Conservation (phyloP, 352 stramenopile species). For the Pythium brassicae region DNA sequence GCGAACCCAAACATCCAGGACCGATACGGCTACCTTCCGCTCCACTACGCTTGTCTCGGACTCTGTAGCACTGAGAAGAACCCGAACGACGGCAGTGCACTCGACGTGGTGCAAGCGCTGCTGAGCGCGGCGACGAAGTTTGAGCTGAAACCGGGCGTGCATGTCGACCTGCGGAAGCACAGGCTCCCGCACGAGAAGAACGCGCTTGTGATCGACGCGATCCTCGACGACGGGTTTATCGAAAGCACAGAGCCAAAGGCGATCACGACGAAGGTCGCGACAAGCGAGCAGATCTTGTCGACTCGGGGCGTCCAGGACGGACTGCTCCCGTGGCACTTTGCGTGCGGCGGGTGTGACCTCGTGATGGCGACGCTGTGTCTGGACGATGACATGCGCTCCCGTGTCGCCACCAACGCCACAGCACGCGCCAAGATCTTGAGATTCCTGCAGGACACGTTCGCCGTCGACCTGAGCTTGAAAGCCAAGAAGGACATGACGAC, state of each 20-base stretch:
- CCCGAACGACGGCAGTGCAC: neutral
- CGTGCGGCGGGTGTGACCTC: slow-evolving; percentile 48
- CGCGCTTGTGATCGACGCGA: slow-evolving; percentile 45
- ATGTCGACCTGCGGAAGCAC: slow-evolving; percentile 54
- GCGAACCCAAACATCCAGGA: slow-evolving; percentile 63
- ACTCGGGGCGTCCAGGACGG: slow-evolving; percentile 23
- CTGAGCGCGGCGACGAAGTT: slow-evolving; percentile 21
- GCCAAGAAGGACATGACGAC: slow-evolving; percentile 33
- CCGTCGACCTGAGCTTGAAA: slow-evolving; percentile 25
- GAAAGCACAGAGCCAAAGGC: slow-evolving; percentile 26
- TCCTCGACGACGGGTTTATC: slow-evolving; percentile 39
- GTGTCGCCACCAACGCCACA: slow-evolving; percentile 33
- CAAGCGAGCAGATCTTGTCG: slow-evolving; percentile 24
- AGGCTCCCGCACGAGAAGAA: slow-evolving; percentile 45
- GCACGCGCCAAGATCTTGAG: slow-evolving; percentile 34
- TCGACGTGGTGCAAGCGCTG: slow-evolving; percentile 32
- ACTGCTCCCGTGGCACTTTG: slow-evolving; percentile 58
- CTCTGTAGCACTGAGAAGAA: slow-evolving; percentile 30
- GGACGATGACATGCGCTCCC: slow-evolving; percentile 37
- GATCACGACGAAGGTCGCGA: slow-evolving; percentile 34
- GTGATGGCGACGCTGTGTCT: slow-evolving; percentile 33
- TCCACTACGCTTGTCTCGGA: slow-evolving; percentile 70
- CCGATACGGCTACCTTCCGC: slow-evolving; percentile 40
- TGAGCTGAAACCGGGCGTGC: slow-evolving; percentile 21
- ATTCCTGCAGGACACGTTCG: slow-evolving; percentile 27